These are phyloP conservation scores for Salmacisia buchloeana DNA, from an alignment of 1,284 basidiomycete species.

Conservation along the genomic window DNA sequence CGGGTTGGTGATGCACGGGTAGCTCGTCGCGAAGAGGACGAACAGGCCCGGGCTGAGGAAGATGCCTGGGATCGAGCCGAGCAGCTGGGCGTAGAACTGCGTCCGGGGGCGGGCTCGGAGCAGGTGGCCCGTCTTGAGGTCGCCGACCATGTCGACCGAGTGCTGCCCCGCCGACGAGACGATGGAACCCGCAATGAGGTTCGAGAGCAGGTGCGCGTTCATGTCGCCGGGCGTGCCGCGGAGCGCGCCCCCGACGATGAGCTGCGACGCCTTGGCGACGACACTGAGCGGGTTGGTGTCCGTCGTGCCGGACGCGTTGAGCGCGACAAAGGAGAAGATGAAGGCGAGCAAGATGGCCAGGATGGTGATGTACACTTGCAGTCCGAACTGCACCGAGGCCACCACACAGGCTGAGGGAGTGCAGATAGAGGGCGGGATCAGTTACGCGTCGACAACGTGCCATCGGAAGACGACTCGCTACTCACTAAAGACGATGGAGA, in stretches of 20 bases:
- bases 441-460: background rate
- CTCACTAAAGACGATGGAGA: conserved; percentile 56
- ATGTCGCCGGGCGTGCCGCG: conserved; percentile 52
- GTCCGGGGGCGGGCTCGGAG: conserved; percentile 63
- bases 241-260: conserved; percentile 39
- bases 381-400: conserved; percentile 38
- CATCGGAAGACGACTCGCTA: background rate
- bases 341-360: conserved; percentile 57
- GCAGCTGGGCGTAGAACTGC: conserved; percentile 61
- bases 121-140: conserved; percentile 67
- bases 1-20: conserved; percentile 60
- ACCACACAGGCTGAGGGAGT: conserved; percentile 54
- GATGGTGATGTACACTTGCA: conserved; percentile 50
- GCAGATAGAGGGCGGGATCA: background rate
- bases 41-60: conserved; percentile 30
- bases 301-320: conserved; percentile 53
- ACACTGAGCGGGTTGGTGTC: conserved; percentile 40
- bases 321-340: conserved; percentile 66
- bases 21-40: conserved; percentile 54
- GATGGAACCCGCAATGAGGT: conserved; percentile 60
- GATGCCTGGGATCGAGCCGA: conserved; percentile 34
- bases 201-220: conserved; percentile 54
- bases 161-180: conserved; percentile 62
- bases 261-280: conserved; percentile 40
- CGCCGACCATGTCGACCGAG: conserved; percentile 66